Evolutionary conservation across 352 stramenopile genomes (phyloP), one percentile per base, ranked within the genome.

Genomic region (Globisporangium recalcitrans): DNA sequence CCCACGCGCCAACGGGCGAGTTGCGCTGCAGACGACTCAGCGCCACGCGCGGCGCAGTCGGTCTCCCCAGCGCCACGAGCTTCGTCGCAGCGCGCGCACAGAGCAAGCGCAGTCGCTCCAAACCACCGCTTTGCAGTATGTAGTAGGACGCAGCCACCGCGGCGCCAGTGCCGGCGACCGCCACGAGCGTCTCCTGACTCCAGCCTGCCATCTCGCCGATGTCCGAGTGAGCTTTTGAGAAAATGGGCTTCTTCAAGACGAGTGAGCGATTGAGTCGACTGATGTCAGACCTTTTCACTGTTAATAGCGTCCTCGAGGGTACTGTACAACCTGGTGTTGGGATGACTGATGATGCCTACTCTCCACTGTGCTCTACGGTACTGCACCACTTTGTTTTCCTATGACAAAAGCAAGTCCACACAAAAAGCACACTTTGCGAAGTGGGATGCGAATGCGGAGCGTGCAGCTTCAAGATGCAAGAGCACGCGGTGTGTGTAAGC

Each of bases 21-120:
- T 62, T 16, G 26, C 4, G 9, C 16, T 64, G 74, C 58, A 88
- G 58, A 42, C 72, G 69, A 8, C 11, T 49, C 49, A 82, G 58
- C 44, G 55, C 36, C 13, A 62, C 26, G 36, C 64, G 65, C 29
- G 52, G 65, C n/a, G 53, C 47, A 32, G 21, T 42, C 49, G 29
- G n/a, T 24, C 47, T 47, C 6, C 24, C 40, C 34, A 59, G 34
- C 5, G 47, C 32, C 53, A 59, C 27, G 21, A 49, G n/a, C 22
- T 59, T 44, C 53, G 38, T 51, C 1, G 40, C 32, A 5, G 22
- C 53, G 53, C n/a, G 36, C 34, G 53, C 34, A 34, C 26, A 49
- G 13, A 59, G 22, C 24, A 21, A 31, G 22, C 53, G 34, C 11
- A 59, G 31, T 36, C 40, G 34, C n/a, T 51, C 32, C 21, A 49